These are phyloP conservation scores for Pyrenula massariospora DNA, from an alignment of 495 filamentous ascomycete species.

Conservation along the genomic window DNA sequence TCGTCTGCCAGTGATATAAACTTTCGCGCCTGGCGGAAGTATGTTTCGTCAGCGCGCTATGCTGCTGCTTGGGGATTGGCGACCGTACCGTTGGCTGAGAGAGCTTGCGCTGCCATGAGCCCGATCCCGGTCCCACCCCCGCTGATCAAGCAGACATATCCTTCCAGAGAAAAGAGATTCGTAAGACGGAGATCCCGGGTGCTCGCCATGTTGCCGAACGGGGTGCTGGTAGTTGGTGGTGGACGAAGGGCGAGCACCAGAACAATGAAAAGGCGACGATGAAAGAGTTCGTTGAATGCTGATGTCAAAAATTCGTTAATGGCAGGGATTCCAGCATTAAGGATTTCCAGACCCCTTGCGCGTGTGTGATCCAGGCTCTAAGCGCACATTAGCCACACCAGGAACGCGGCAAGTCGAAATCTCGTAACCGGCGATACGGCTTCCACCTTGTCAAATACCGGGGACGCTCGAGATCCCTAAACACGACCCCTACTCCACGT, in stretches of 20 bases:
- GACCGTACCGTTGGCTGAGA: constrained; percentile 16
- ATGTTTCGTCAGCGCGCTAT: not conserved
- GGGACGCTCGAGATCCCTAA: not conserved
- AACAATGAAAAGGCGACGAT: no score
- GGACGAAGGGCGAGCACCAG: no score
- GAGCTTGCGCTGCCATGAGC: constrained; percentile 21
- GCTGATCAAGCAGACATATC: constrained; percentile 43
- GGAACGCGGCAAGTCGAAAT: no score
- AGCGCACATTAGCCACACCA: no score
- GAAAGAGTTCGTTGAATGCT: no score
- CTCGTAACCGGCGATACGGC: no score
- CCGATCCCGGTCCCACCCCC: constrained; percentile 22
- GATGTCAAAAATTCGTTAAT: no score
- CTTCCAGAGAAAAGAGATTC: constrained; percentile 49
- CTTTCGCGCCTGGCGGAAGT: constrained; percentile 2
- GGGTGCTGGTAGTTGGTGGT: not conserved
- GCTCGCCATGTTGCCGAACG: constrained; percentile 26
- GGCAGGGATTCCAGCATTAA: no score
- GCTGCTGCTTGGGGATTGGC: not conserved
- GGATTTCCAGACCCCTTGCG: no score
- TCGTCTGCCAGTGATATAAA: constrained; percentile 8
- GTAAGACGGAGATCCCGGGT: constrained; percentile 35
- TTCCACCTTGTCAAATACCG: not conserved
- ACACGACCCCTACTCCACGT: not conserved
- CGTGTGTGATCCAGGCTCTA: no score